Base-by-base conservation (phyloP, 2,329 filamentous ascomycete genomes). In the Talaromyces amestolkiae region DNA sequence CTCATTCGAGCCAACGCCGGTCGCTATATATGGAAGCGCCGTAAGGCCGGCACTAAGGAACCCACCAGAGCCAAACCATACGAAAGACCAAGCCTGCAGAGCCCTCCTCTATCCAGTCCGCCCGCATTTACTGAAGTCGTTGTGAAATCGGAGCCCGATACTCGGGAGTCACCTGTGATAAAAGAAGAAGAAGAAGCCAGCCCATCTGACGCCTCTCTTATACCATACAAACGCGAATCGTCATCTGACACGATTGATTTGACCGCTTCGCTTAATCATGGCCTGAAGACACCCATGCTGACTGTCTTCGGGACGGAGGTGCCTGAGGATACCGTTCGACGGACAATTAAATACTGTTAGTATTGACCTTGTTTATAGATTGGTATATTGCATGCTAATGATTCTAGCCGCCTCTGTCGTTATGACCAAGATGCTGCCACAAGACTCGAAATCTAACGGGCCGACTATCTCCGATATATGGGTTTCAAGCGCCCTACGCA, bases 1-100 rank as follows among this genome's bases (percentile, higher is more conserved):
- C 64, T 72, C 24, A 71, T 72, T 27, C 70, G 71, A 22, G 71
- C 71, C 9, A 72, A 72, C 62, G 71, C 71, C 43, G 70, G 70
- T 33, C 70, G 70, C 31, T 71, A 69, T 61, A 70, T 71, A 49
- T 72, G 71, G 71, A 70, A 70, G 33, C 71, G 69, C 51, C 66
- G 66, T 8, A 65, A 67, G 45, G 60, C 64, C 10, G 49, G 63
- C n/a, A 37, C 58, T 27, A 62, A 63, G 11, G 65, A 62, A 41
- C 45, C 27, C n/a, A 19, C 37, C 45, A 67, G 62, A 58, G n/a
- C 53, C 6, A 58, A 66, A 27, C 64, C 64, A 6, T 66, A 66
- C 45, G 64, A 58, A 54, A 58, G 39, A 47, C 59, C 64, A 3
- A 27, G 22, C 2, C 15, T 24, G 19, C 64, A 61, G 31, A 47